Conservation (phyloP, 441 rosid species). For the Sinapis alba region DNA sequence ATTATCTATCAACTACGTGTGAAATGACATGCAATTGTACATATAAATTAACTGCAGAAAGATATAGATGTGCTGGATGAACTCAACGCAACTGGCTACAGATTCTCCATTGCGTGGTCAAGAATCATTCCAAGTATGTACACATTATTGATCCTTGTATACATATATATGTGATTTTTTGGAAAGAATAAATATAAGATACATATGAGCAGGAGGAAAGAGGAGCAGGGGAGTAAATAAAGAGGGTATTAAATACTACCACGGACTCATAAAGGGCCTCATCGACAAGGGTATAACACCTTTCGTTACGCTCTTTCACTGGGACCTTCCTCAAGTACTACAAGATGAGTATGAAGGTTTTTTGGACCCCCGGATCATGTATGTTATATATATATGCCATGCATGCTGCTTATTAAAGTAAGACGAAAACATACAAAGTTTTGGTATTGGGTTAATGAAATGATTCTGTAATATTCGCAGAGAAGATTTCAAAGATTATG, state of each 20-base stretch:
- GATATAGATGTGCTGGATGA: constrained; percentile 18
- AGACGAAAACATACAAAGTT: not conserved
- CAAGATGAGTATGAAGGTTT: constrained; percentile 42
- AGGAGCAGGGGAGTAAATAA: constrained; percentile 20
- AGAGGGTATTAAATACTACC: constrained; percentile 28
- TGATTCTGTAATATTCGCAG: constrained; percentile 3
- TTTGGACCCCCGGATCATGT: constrained; percentile 28
- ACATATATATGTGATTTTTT: not conserved
- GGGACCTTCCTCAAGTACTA: constrained; percentile 41
- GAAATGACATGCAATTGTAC: not conserved
- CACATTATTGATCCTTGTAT: not conserved
- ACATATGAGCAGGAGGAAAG: constrained; percentile 35
- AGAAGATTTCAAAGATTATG: constrained; percentile 39
- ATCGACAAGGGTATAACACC: constrained; percentile 7
- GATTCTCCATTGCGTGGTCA: constrained; percentile 39
- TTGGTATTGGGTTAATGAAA: not conserved
- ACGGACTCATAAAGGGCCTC: constrained; percentile 8
- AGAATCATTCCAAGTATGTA: constrained; percentile 36
- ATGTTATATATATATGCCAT: not conserved
- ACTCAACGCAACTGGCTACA: constrained; percentile 21
- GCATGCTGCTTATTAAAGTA: not conserved
- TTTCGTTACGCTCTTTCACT: constrained; percentile 37
- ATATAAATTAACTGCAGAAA: constrained; percentile 24
- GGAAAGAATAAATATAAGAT: not conserved
- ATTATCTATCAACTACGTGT: not conserved